Conservation (phyloP, 2,329 filamentous ascomycete species). For the Thelonectria olida region DNA sequence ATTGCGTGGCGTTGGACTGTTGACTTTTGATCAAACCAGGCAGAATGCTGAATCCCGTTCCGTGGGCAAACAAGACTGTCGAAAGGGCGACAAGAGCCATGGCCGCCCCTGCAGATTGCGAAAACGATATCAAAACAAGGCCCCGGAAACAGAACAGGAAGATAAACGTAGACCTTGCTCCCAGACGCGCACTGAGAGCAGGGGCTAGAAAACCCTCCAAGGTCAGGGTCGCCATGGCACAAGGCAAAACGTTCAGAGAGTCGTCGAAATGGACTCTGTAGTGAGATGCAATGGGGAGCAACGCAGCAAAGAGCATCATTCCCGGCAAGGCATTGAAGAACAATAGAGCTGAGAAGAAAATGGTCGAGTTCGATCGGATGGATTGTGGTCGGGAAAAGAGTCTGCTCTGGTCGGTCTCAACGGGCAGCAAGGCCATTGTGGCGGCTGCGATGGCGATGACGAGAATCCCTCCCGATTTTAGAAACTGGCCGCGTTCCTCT, state of each 20-base stretch:
- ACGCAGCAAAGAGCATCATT: slow-evolving; percentile 1
- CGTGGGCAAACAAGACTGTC: not conserved
- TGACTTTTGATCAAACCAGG: slow-evolving; percentile 9
- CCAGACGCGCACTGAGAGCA: not conserved
- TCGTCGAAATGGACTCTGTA: not conserved
- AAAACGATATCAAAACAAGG: not conserved
- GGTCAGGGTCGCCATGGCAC: not conserved
- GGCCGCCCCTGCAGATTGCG: not conserved
- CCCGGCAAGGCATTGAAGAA: slow-evolving; percentile 21
- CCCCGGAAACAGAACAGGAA: not conserved
- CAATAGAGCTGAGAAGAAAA: not conserved
- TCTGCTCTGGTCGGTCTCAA: not conserved
- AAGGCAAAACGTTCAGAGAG: no score
- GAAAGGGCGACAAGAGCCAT: not conserved
- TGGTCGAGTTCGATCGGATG: no score
- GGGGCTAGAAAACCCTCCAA: slow-evolving; percentile 10
- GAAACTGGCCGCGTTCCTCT: no score
- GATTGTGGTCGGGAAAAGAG: not conserved
- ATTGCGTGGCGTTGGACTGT: not conserved
- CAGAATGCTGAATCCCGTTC: slow-evolving; percentile 13
- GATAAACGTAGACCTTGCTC: not conserved
- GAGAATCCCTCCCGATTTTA: no score
- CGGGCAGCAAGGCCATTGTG: not conserved
- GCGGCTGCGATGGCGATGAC: no score
- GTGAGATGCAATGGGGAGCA: no score